phyloP scores from a whole-genome alignment of 2,329 filamentous ascomycete species.

The Apiospora malaysiana region DNA sequence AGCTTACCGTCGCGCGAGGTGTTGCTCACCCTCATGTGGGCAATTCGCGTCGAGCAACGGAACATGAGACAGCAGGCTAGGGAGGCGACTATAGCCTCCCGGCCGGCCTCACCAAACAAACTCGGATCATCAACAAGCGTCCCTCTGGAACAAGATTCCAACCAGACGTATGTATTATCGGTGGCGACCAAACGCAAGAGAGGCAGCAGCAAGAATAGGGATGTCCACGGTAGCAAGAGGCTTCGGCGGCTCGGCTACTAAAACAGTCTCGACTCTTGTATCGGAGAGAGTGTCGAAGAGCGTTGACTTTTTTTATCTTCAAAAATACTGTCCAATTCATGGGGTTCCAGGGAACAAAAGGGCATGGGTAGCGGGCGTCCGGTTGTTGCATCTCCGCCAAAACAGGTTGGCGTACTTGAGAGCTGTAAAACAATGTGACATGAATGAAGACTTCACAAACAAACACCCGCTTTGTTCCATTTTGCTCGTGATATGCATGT shows the following conservation, averaged over 20 bases:
- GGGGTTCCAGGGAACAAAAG: slow-evolving; percentile 14
- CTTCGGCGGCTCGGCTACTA: slow-evolving; percentile 25
- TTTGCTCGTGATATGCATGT: neutral
- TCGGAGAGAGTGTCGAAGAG: neutral
- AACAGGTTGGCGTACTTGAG: slow-evolving; percentile 17
- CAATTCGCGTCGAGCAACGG: slow-evolving; percentile 42
- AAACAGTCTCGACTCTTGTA: no score
- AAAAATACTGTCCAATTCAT: neutral
- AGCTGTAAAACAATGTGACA: slow-evolving; percentile 21
- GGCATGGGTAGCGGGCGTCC: slow-evolving; percentile 19
- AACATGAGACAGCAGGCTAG: slow-evolving; percentile 30
- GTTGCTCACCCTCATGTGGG: slow-evolving; percentile 44
- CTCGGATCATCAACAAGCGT: slow-evolving; percentile 25
- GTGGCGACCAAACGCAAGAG: slow-evolving; percentile 24
- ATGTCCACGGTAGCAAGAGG: slow-evolving; percentile 23
- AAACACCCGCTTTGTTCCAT: neutral
- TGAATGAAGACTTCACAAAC: slow-evolving; percentile 19
- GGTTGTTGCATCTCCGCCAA: slow-evolving; percentile 16
- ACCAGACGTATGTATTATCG: slow-evolving; percentile 26
- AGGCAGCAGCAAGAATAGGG: neutral
- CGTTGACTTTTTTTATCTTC: neutral
- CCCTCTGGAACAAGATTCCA: slow-evolving; percentile 23
- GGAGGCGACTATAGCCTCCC: slow-evolving; percentile 28
- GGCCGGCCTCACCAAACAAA: slow-evolving; percentile 23
- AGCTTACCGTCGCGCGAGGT: slow-evolving; percentile 44